These are phyloP conservation scores for Phytophthora multivora DNA, from an alignment of 352 stramenopile genomes.

Conservation along the genomic window DNA sequence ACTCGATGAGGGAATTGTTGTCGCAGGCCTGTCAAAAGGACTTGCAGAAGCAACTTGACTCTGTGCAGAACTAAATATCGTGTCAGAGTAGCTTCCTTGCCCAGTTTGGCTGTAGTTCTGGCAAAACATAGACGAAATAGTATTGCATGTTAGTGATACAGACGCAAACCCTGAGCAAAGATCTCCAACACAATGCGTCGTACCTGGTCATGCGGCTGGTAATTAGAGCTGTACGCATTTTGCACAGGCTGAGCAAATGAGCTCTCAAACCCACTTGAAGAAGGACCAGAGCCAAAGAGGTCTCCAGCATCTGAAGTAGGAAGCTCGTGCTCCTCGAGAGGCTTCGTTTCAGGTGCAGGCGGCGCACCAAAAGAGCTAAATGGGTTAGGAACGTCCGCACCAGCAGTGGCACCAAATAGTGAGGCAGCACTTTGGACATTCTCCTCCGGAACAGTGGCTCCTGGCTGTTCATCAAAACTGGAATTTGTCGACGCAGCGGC, in stretches of 20 bases:
- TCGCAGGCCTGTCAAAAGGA: constrained; percentile 23
- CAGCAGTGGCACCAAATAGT: constrained; percentile 63
- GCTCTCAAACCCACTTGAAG: constrained; percentile 35
- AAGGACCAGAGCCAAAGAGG: constrained; percentile 53
- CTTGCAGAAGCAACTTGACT: constrained; percentile 21
- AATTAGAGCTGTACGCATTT: constrained; percentile 35
- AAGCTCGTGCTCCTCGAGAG: constrained; percentile 49
- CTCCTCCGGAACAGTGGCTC: constrained; percentile 17
- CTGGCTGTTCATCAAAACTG: constrained; percentile 17
- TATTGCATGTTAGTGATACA: constrained; percentile 3
- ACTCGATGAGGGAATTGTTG: constrained; percentile 12
- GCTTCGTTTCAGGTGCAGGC: constrained; percentile 6
- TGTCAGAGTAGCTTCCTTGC: constrained; percentile 11
- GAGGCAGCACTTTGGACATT: constrained; percentile 52
- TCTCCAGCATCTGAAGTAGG: constrained; percentile 58
- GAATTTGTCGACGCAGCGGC: constrained; percentile 5
- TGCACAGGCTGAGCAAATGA: constrained; percentile 38
- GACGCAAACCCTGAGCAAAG: neutral
- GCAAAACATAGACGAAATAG: constrained; percentile 3
- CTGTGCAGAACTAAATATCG: constrained; percentile 10
- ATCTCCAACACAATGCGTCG: neutral
- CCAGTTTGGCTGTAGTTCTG: constrained; percentile 28
- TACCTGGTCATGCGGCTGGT: constrained; percentile 51
- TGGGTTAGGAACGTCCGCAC: constrained; percentile 50
- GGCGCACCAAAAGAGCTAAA: constrained; percentile 52